These are phyloP conservation scores for Rhodotorula taiwanensis DNA, from an alignment of 768 basidiomycete species.

Conservation along the genomic window DNA sequence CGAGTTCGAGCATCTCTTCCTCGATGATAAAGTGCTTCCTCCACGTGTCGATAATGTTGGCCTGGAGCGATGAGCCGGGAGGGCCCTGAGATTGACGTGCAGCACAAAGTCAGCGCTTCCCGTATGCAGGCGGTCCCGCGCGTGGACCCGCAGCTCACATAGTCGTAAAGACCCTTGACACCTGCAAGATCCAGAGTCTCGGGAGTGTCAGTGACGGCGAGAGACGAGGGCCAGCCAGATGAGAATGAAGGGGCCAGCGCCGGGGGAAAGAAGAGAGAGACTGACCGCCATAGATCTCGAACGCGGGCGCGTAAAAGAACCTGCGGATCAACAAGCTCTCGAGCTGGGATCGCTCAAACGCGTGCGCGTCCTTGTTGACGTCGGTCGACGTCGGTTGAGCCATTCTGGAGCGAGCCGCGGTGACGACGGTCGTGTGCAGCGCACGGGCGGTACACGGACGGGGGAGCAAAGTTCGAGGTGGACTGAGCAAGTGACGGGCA, in stretches of 20 bases:
- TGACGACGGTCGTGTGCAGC: too few relatives aligned
- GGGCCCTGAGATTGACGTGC: slow-evolving; percentile 54
- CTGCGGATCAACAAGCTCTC: slow-evolving; percentile 79
- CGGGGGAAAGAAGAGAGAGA: slow-evolving; percentile 15
- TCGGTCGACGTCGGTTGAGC: slow-evolving; percentile 7
- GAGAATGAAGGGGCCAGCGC: neutral
- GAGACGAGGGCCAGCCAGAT: too few relatives aligned
- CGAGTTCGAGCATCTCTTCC: slow-evolving; percentile 96
- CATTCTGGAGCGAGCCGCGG: slow-evolving; percentile 26
- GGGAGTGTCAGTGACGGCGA: neutral
- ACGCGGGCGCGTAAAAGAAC: slow-evolving; percentile 97
- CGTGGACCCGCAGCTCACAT: neutral
- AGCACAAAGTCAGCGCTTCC: neutral
- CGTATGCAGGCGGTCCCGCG: too few relatives aligned
- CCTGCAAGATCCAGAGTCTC: slow-evolving; percentile 51
- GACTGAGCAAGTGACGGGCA: too few relatives aligned
- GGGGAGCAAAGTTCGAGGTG: too few relatives aligned
- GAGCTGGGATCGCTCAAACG: slow-evolving; percentile 77
- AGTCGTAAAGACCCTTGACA: slow-evolving; percentile 53
- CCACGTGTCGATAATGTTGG: slow-evolving; percentile 96
- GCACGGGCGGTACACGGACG: too few relatives aligned
- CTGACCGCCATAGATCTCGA: slow-evolving; percentile 96
- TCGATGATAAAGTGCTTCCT: slow-evolving; percentile 96
- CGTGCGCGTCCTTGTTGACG: slow-evolving; percentile 41
- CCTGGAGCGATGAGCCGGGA: slow-evolving; percentile 87